A percentile compares a stretch with the other conserved stretches of the same genome.
Evolutionary conservation across 106 monocot species (phyloP).

Genomic region (Vanilla planifolia): DNA sequence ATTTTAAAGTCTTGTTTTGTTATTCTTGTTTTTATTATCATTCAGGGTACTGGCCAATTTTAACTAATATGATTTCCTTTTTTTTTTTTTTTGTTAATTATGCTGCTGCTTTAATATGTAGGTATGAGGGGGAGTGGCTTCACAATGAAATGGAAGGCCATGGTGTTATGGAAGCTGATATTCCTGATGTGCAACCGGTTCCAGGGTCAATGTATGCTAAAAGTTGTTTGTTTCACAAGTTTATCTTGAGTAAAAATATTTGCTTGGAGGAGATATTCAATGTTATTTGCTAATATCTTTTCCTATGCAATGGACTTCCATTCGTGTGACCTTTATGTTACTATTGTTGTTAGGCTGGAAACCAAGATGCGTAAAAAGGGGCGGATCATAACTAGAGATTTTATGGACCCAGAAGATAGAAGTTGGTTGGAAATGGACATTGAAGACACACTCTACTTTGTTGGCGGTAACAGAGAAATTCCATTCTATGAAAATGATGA

Average conservation of each 20-base stretch:
- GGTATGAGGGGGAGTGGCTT: slow-evolving; percentile 91
- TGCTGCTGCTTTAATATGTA: slow-evolving; percentile 5
- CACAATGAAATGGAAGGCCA: slow-evolving; percentile 84
- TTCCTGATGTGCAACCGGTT: slow-evolving; percentile 67
- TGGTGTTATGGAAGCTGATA: slow-evolving; percentile 80
- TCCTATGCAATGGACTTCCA: neutral
- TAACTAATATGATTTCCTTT: too few species aligned
- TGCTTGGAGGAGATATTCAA: neutral
- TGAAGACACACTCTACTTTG: slow-evolving; percentile 45
- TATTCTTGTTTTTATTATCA: too few species aligned
- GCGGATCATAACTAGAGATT: slow-evolving; percentile 61
- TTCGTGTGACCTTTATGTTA: neutral
- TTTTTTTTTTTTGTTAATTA: neutral
- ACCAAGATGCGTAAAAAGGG: slow-evolving; percentile 79
- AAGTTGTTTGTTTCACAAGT: neutral
- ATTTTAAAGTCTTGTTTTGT: too few species aligned
- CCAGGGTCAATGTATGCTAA: slow-evolving; percentile 70
- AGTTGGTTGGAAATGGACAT: slow-evolving; percentile 86
- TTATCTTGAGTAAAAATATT: neutral
- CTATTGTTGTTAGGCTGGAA: slow-evolving; percentile 48
- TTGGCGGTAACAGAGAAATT: slow-evolving; percentile 36
- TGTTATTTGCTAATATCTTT: neutral
- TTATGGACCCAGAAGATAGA: slow-evolving; percentile 64
- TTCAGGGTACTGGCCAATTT: too few species aligned
- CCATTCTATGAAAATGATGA: slow-evolving; percentile 80